Conservation (phyloP, 345 rosid genomes). For the Eucalyptus tenuipes region DNA sequence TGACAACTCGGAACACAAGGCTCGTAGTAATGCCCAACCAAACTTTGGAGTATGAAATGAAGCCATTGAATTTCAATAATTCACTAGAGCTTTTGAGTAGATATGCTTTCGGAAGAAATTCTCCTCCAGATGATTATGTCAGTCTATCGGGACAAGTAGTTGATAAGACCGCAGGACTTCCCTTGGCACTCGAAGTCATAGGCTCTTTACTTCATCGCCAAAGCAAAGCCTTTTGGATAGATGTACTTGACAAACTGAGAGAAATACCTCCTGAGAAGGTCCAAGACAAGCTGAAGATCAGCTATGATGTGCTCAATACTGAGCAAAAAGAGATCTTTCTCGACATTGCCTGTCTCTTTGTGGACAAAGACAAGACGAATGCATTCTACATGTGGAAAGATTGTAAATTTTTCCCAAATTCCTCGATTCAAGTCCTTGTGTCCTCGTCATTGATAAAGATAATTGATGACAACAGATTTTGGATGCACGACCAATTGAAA, state of each 20-base stretch:
- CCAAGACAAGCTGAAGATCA: neutral
- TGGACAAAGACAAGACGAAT: neutral
- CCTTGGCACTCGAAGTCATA: neutral
- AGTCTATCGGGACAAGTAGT: neutral
- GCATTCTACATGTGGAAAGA: neutral
- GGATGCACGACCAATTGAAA: neutral
- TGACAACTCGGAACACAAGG: no score
- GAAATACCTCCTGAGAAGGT: neutral
- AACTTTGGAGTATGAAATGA: no score
- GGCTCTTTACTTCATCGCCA: neutral
- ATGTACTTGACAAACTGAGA: neutral
- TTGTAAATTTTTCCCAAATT: neutral
- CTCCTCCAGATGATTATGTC: neutral
- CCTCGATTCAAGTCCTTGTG: neutral
- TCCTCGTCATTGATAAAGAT: neutral
- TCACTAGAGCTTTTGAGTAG: no score
- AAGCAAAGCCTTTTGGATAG: neutral
- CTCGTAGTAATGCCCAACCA: no score
- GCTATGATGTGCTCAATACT: neutral
- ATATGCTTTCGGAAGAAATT: no score
- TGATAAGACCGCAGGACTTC: neutral
- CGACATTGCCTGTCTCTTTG: neutral
- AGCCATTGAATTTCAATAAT: no score
- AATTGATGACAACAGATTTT: neutral
- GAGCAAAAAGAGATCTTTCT: neutral